Base-by-base conservation (phyloP, 225 moss, liverwort and hornwort species). In the Takakia lepidozioides region DNA sequence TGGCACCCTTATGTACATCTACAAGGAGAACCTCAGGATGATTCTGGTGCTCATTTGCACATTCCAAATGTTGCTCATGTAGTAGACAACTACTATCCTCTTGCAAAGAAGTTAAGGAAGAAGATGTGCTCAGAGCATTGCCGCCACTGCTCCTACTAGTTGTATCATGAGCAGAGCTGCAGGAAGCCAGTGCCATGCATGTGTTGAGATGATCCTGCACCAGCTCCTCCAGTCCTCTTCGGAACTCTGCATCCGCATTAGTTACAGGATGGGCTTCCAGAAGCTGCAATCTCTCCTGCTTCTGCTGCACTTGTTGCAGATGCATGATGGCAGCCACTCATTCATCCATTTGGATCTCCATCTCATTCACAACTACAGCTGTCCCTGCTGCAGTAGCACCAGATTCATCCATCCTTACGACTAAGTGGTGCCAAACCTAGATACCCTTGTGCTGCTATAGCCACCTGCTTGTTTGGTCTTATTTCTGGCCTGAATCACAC, bases 181-280 rank as follows among this genome's bases (percentile, higher is more conserved):
- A 80, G 28, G 87, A 87, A 38, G 87, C 87, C 28, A 87, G 73
- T 7, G 77, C 87, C 74, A 87, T 87, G 44, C 87, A 87, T 3
- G 87, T 83, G 44, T 80, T 83, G 20, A 87, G 61, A 54, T 87
- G 87, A 45, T 87, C 87, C 25, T 80, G 74, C 16, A 87, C 87
- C 29, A 83, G 83, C 58, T 87, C 83, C 73, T 87, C 87, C 34
- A 87, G 54, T 40, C 80, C 76, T 63, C 80, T 68, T 55, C 83
- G 76, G 43, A 87, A 83, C 62, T 87, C 87, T 1, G 73, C 83
- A 58, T 87, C 83, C 20, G 87, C 79, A 52, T 86, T 76, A 3
- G 86, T 82, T 25, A 79, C 86, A 21, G 86, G 79, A 71, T 86
- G 86, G 20, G 86, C 69, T 54, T 75, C 86, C 70, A 79, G 37